These are phyloP conservation scores for Leptosphaerulina australis DNA, from an alignment of 2,329 filamentous ascomycete genomes.

Conservation along the genomic window DNA sequence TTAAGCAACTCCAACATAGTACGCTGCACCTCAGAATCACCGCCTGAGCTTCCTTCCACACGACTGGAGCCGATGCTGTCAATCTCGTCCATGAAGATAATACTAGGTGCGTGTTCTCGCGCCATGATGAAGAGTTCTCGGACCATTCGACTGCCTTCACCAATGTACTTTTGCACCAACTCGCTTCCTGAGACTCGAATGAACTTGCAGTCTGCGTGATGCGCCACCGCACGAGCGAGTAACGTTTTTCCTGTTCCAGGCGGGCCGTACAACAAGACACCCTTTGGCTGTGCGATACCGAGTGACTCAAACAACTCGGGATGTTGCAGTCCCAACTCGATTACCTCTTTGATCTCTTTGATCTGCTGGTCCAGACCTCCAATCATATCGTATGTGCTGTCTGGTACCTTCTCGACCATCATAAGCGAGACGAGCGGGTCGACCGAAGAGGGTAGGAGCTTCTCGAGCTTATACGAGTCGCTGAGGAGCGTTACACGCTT, in stretches of 20 bases:
- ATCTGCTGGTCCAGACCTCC: constrained; percentile 98
- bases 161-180: constrained; percentile 98
- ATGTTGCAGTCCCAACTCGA: constrained; percentile 97
- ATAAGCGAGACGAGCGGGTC: constrained; percentile 98
- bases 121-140: constrained; percentile 99
- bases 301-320: constrained; percentile 99
- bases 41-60: constrained; percentile 92
- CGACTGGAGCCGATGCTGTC: constrained; percentile 97
- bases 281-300: constrained; percentile 97
- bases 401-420: constrained; percentile 99
- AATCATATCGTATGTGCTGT: constrained; percentile 99
- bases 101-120: constrained; percentile 93
- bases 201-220: constrained; percentile 99
- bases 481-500: constrained; percentile 97
- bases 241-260: constrained; percentile 97
- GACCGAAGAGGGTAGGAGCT: constrained; percentile 96
- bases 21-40: constrained; percentile 96
- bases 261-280: constrained; percentile 93
- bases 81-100: constrained; percentile 99
- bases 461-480: constrained; percentile 98
- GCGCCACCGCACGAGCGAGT: constrained; percentile 90
- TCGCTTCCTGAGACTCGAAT: constrained; percentile 96
- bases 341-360: constrained; percentile 99
- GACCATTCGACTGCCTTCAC: constrained; percentile 97
- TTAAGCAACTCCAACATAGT: constrained; percentile 99